These are phyloP conservation scores for Cenchrus fungigraminus DNA, from an alignment of 176 grass and related monocot genomes.

Conservation along the genomic window DNA sequence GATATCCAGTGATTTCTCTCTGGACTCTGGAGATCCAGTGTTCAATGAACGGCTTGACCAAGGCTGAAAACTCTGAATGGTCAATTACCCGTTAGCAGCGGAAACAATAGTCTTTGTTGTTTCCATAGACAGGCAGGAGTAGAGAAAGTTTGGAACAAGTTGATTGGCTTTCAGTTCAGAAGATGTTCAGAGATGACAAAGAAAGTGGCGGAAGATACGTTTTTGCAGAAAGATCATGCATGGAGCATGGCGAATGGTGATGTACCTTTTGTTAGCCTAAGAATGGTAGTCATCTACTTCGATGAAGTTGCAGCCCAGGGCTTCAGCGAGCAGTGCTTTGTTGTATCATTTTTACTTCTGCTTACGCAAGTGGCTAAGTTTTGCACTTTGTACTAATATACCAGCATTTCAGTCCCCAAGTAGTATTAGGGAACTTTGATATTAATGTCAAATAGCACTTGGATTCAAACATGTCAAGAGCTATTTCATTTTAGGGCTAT, in stretches of 20 bases:
- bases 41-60: no score
- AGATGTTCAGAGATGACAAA: not conserved
- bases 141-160: not conserved
- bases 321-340: slow-evolving; percentile 62
- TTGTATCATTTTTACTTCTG: no score
- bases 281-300: slow-evolving; percentile 92
- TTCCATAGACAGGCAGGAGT: not conserved
- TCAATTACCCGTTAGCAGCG: slow-evolving; percentile 59
- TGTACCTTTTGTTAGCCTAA: slow-evolving; percentile 79
- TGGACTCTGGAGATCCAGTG: no score
- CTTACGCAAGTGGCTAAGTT: no score
- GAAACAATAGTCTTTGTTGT: slow-evolving; percentile 89
- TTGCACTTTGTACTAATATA: no score
- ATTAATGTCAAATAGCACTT: no score
- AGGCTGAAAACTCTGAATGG: no score
- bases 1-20: no score
- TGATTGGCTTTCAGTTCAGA: not conserved
- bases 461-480: no score
- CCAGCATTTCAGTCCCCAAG: no score
- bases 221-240: not conserved
- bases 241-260: not conserved
- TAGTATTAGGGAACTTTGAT: no score
- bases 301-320: slow-evolving; percentile 71
- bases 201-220: not conserved
- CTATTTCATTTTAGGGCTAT: no score